Conservation (phyloP, 148 eudicot species). For the Nyssa sinensis region DNA sequence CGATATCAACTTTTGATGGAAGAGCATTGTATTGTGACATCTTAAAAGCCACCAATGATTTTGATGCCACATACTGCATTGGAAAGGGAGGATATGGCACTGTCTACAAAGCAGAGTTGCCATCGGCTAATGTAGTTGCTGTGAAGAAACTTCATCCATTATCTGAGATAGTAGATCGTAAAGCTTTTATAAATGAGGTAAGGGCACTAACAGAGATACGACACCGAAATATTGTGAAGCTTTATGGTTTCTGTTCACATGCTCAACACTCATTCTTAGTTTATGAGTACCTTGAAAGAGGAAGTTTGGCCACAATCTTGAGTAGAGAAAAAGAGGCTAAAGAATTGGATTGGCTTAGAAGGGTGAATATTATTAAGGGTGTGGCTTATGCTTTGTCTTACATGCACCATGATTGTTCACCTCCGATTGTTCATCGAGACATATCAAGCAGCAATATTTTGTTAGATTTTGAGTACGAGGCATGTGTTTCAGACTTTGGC, state of each 20-base stretch:
- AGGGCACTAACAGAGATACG: slow-evolving; percentile 33
- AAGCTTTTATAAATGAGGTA: slow-evolving; percentile 30
- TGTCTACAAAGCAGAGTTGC: slow-evolving; percentile 41
- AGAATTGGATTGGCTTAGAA: not conserved
- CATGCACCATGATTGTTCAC: slow-evolving; percentile 13
- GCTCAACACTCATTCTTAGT: not conserved
- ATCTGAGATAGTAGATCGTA: slow-evolving; percentile 13
- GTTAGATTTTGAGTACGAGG: not conserved
- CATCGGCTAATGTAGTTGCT: slow-evolving; percentile 37
- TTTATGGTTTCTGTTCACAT: slow-evolving; percentile 35
- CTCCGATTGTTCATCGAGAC: not conserved
- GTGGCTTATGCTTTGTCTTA: slow-evolving; percentile 9
- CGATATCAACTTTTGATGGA: slow-evolving; percentile 25
- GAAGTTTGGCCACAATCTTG: not conserved
- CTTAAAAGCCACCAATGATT: slow-evolving; percentile 36
- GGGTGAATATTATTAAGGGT: slow-evolving; percentile 6
- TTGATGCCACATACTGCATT: slow-evolving; percentile 27
- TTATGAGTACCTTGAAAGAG: slow-evolving; percentile 23
- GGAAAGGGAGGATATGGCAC: slow-evolving; percentile 35
- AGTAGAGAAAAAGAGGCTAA: not conserved
- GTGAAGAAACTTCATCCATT: slow-evolving; percentile 36
- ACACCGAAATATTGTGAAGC: slow-evolving; percentile 44
- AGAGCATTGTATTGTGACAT: slow-evolving; percentile 31
- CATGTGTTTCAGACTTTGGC: not conserved
- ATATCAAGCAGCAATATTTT: not conserved